These are phyloP conservation scores for Paraphoma chrysanthemicola DNA, from an alignment of 2,329 filamentous ascomycete genomes.

Conservation along the genomic window DNA sequence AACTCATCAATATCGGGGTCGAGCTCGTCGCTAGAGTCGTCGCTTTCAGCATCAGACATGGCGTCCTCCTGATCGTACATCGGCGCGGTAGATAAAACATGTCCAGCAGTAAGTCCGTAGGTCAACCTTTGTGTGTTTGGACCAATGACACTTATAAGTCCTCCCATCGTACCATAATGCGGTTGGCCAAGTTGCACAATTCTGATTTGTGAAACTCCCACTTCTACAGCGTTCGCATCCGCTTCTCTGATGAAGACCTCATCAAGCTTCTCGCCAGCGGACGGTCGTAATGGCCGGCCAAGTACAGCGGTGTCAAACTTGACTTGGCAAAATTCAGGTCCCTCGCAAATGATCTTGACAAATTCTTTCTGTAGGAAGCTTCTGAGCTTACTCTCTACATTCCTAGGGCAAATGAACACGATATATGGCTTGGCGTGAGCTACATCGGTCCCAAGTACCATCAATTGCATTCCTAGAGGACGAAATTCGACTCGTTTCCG, in stretches of 20 bases:
- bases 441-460: neutral
- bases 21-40: neutral
- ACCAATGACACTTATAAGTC: neutral
- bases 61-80: neutral
- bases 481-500: neutral
- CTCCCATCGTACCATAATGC: slow-evolving; percentile 4
- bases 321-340: neutral
- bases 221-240: neutral
- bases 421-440: neutral
- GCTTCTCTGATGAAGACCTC: neutral
- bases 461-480: neutral
- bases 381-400: neutral
- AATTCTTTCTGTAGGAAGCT: neutral
- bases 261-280: neutral
- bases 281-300: neutral
- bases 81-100: neutral
- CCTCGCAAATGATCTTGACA: neutral
- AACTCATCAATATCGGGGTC: neutral
- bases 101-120: slow-evolving; percentile 5
- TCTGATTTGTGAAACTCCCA: neutral
- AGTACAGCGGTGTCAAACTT: neutral
- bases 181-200: neutral
- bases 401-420: neutral
- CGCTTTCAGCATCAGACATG: neutral
- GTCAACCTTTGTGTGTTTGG: neutral